Base-by-base conservation (phyloP, 768 basidiomycete genomes). In the Rhodocollybia butyracea region DNA sequence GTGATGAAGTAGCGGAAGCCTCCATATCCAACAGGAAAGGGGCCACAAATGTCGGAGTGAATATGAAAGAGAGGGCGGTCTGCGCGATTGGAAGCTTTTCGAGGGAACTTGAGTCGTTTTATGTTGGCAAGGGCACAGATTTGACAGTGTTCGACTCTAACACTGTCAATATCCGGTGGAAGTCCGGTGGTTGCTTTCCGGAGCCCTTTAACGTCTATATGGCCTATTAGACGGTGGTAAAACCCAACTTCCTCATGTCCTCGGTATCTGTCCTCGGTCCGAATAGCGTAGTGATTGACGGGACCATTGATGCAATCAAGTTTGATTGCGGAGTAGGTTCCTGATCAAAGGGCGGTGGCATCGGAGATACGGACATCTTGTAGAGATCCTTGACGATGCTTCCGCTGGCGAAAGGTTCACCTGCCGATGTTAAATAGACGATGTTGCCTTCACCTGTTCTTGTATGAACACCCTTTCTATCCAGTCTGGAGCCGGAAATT, bases 1-100 rank as follows among this genome's bases (percentile, higher is more conserved):
- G 60, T 62, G 6, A 64, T 54, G 38, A 65, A 67, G 45, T 66
- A 70, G 0, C 17, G 32, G 12, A 57, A 50, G 5, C 57, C 60
- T 0, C 60, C 55, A 1, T 62, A 19, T 0, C 59, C 30, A 46
- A 39, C 3, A 12, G 59, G 59, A 0, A 55, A 21, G 2, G 64
- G 58, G 1, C 62, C 60, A 38, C 62, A 64, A 1, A 65, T 46
- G 29, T 65, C 57, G 15, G 31, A 60, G 38, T 63, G 61, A 26
- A 61, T 50, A 6, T 55, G 55, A 34, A 58, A 60, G 6, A 59
- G 55, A 38, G 38, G 50, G 2, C 31, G 58, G 29, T 52, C 41
- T 8, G 34, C 34, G n/a, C n/a, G n/a, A n/a, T n/a, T n/a, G n/a
- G n/a, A n/a, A n/a, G n/a, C n/a, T n/a, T n/a, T n/a, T n/a, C n/a